phyloP scores from a whole-genome alignment of 2,329 filamentous ascomycete species.

The Alternaria hordeiaustralica region DNA sequence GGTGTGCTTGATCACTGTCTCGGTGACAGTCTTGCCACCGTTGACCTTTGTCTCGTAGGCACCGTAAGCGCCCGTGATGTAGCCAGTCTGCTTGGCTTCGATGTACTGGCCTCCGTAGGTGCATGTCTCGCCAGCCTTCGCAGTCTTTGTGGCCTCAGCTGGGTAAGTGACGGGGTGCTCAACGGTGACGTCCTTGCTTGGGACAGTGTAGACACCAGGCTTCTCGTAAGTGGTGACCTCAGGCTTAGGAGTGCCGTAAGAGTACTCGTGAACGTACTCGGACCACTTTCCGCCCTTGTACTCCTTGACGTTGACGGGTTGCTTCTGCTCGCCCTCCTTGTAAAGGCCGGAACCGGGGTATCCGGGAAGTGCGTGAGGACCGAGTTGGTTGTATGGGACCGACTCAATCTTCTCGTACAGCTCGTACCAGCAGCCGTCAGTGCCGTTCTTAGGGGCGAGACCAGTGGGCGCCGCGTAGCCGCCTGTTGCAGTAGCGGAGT shows the following conservation, averaged over 20 bases:
- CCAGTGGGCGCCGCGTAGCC: constrained; percentile 18
- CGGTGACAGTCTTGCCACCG: constrained; percentile 23
- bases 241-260: constrained; percentile 35
- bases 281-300: constrained; percentile 41
- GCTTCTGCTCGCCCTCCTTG: constrained; percentile 27
- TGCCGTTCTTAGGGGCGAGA: constrained; percentile 19
- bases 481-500: constrained; percentile 23
- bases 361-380: constrained; percentile 34
- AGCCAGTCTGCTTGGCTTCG: constrained; percentile 29
- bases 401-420: constrained; percentile 39
- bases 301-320: constrained; percentile 38
- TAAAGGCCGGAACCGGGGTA: constrained; percentile 40
- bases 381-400: constrained; percentile 37
- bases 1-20: constrained; percentile 32
- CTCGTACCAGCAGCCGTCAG: constrained; percentile 35
- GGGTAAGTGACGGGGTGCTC: constrained; percentile 25
- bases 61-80: constrained; percentile 33
- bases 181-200: constrained; percentile 34
- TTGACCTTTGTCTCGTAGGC: constrained; percentile 28
- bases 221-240: constrained; percentile 35
- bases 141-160: constrained; percentile 31
- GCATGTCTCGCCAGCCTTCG: constrained; percentile 26
- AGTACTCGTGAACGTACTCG: constrained; percentile 27
- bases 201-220: constrained; percentile 40
- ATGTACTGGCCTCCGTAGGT: constrained; percentile 37